Evolutionary conservation across 257 asterid genomes (phyloP).

Genomic region (Schizonepeta tenuifolia): DNA sequence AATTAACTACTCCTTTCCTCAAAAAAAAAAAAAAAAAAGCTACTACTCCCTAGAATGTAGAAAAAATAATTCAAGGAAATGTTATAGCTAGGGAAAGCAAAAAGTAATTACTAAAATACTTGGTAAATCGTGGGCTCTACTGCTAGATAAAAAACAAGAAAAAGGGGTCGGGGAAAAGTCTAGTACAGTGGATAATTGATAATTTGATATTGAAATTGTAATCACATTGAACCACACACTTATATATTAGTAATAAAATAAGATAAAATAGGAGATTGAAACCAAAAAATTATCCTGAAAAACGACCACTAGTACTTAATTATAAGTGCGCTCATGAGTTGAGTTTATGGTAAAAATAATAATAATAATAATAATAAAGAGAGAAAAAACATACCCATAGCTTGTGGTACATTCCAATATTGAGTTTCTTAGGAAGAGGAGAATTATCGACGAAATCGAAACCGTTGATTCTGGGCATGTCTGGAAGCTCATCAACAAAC

Average conservation of each 20-base stretch:
- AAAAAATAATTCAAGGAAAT: background rate
- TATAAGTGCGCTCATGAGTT: background rate
- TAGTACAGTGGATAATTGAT: constrained; percentile 1
- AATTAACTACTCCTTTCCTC: too few species aligned
- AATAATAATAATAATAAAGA: background rate
- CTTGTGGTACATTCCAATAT: constrained; percentile 75
- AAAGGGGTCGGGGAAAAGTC: constrained; percentile 1
- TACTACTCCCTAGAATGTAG: background rate
- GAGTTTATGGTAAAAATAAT: too few species aligned
- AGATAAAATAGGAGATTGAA: background rate
- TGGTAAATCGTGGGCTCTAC: constrained; percentile 12
- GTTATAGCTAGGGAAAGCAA: background rate
- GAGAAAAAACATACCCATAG: constrained; percentile 60
- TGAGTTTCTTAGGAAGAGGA: constrained; percentile 46
- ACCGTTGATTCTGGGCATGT: constrained; percentile 75
- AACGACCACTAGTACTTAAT: too few species aligned
- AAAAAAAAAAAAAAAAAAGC: too few species aligned
- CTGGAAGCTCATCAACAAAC: constrained; percentile 75
- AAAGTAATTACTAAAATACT: background rate
- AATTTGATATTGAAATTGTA: background rate
- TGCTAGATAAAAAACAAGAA: background rate
- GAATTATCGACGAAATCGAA: constrained; percentile 44
- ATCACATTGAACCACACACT: background rate
- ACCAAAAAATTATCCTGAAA: background rate
- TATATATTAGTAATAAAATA: background rate